Conservation (phyloP, 495 filamentous ascomycete genomes). For the Ramalina peruviana region DNA sequence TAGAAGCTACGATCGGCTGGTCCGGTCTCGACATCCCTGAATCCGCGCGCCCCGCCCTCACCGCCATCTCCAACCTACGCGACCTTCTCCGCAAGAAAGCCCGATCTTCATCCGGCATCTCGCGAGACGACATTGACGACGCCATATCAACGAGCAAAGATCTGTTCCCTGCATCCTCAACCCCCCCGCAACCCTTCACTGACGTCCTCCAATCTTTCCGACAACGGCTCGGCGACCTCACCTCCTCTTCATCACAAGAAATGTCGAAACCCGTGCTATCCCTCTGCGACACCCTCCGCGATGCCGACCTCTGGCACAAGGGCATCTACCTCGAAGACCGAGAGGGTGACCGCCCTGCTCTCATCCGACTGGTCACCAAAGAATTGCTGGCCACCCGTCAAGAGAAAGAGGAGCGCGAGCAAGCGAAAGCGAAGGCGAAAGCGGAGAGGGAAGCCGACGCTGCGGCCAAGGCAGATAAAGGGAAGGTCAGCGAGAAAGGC, state of each 20-base stretch:
- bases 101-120: constrained; percentile 24
- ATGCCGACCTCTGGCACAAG: constrained; percentile 61
- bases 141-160: constrained; percentile 24
- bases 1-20: constrained; percentile 64
- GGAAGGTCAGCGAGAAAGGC: constrained; percentile 49
- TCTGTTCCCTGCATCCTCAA: constrained; percentile 1
- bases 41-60: constrained; percentile 48
- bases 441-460: constrained; percentile 40
- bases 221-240: constrained; percentile 13
- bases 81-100: constrained; percentile 52
- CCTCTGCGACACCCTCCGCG: constrained; percentile 68
- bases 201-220: constrained; percentile 10
- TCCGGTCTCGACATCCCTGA: constrained; percentile 52
- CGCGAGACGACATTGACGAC: constrained; percentile 8
- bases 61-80: constrained; percentile 48
- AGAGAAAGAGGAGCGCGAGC: constrained; percentile 45
- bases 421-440: constrained; percentile 47
- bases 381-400: constrained; percentile 59
- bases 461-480: constrained; percentile 51
- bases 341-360: constrained; percentile 49
- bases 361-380: constrained; percentile 68
- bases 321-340: constrained; percentile 85
- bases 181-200: constrained; percentile 11
- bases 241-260: background rate
- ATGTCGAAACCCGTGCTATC: constrained; percentile 46